Base-by-base conservation (phyloP, 352 stramenopile species). In the Pythium aquatile region DNA sequence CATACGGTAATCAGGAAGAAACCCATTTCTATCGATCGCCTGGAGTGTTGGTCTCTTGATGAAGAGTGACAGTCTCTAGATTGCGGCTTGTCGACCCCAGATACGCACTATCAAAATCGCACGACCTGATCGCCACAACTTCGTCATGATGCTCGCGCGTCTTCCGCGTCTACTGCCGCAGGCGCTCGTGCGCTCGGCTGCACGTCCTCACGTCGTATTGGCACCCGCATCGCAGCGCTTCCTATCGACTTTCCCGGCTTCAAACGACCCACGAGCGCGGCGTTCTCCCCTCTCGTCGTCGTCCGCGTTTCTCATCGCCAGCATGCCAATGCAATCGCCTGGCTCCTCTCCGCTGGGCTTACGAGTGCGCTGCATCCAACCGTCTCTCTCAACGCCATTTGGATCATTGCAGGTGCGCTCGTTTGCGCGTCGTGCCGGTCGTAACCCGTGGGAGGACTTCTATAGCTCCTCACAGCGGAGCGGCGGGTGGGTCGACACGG, bases 401-500 rank as follows among this genome's bases (percentile, higher is more conserved):
- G 35, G 11, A 10, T 2, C 24, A 1, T 35, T 70, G 29, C 78
- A 77, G 16, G 30, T 77, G 55, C 68, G 68, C 26, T 63, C 48
- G 8, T 81, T 78, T 49, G 75, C 79, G 13, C 65, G 58, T 54
- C 74, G 72, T 20, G 47, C 44, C 17, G 54, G 46, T 5, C 63
- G 63, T 3, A 63, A 60, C 17, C 56, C 63, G 16, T 69, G 63
- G 63, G 63, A 69, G 14, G 51, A 48, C 33, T 53, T 26, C 20
- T 44, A 61, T 3, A 58, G 24, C 11, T 32, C 30, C 11, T 61
- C 28, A 10, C 55, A 39, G 39, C 68, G 77, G 29, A 71, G 53
- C 11, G 56, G 59, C 29, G 73, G 86, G 65, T 89, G 78, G 83
- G 60, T 87, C 46, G 63, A 68, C 26, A 78, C 65, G 40, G 58